phyloP scores from a whole-genome alignment of 148 eudicot genomes.

The Vaccinium corymbosum region DNA sequence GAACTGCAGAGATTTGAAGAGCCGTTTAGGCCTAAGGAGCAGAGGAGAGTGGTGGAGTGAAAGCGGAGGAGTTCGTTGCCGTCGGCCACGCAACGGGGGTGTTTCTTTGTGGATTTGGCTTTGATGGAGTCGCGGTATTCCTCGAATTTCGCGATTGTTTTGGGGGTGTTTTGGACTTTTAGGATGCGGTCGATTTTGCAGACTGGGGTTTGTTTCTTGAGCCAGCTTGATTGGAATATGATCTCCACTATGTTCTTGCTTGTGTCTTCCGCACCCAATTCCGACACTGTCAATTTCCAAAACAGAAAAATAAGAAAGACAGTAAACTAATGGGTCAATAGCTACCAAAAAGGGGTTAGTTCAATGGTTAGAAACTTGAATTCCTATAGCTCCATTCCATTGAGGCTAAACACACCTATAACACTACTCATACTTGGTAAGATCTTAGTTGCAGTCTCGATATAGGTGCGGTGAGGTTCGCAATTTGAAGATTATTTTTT shows the following conservation, averaged over 20 bases:
- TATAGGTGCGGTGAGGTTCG: too few species aligned
- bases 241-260: constrained; percentile 99
- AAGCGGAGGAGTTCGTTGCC: constrained; percentile 93
- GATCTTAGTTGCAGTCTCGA: too few species aligned
- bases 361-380: too few species aligned
- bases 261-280: constrained; percentile 85
- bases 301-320: neutral
- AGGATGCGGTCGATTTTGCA: constrained; percentile 88
- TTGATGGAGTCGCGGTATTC: constrained; percentile 80
- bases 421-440: too few species aligned
- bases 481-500: too few species aligned
- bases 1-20: constrained; percentile 80
- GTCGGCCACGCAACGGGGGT: constrained; percentile 84
- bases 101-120: constrained; percentile 58
- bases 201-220: constrained; percentile 64
- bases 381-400: too few species aligned
- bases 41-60: constrained; percentile 70
- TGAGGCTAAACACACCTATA: too few species aligned
- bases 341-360: too few species aligned
- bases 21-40: constrained; percentile 74
- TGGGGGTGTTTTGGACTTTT: constrained; percentile 81
- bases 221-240: constrained; percentile 99
- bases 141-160: constrained; percentile 69
- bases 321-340: too few species aligned
- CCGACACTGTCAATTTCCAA: constrained; percentile 51